These are phyloP conservation scores for Sphagnum fallax DNA, from an alignment of 228 moss, liverwort and hornwort species.

Conservation along the genomic window DNA sequence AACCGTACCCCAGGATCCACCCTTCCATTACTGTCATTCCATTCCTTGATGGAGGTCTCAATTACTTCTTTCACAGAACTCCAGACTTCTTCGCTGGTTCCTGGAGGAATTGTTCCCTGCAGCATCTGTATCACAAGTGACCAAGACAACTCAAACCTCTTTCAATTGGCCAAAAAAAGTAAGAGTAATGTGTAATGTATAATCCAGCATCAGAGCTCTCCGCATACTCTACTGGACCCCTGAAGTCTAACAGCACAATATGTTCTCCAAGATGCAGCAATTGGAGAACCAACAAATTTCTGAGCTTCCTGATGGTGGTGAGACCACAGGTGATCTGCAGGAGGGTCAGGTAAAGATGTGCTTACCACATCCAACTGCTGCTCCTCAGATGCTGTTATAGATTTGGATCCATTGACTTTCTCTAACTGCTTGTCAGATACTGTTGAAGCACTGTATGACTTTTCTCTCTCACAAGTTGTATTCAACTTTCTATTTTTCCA, in stretches of 20 bases:
- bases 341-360: no score
- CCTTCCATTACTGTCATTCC: slow-evolving; percentile 67
- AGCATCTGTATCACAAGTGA: slow-evolving; percentile 4
- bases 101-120: slow-evolving; percentile 47
- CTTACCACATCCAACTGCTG: slow-evolving; percentile 53
- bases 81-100: slow-evolving; percentile 37
- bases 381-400: slow-evolving; percentile 44
- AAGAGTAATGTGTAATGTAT: no score
- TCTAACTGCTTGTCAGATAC: slow-evolving; percentile 49
- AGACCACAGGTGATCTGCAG: no score
- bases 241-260: no score
- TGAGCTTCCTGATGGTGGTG: no score
- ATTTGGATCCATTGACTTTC: slow-evolving; percentile 56
- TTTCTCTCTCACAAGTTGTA: slow-evolving; percentile 79
- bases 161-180: no score
- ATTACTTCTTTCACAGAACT: slow-evolving; percentile 64
- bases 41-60: slow-evolving; percentile 66
- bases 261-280: no score
- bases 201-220: no score
- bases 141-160: no score
- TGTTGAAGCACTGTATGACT: slow-evolving; percentile 26
- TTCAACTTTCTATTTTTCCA: slow-evolving; percentile 75
- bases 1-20: slow-evolving; percentile 75
- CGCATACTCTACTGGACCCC: no score
- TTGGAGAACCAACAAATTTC: no score